Evolutionary conservation across 805 yeast species (phyloP).

Genomic region (Saccharomycopsis malanga): DNA sequence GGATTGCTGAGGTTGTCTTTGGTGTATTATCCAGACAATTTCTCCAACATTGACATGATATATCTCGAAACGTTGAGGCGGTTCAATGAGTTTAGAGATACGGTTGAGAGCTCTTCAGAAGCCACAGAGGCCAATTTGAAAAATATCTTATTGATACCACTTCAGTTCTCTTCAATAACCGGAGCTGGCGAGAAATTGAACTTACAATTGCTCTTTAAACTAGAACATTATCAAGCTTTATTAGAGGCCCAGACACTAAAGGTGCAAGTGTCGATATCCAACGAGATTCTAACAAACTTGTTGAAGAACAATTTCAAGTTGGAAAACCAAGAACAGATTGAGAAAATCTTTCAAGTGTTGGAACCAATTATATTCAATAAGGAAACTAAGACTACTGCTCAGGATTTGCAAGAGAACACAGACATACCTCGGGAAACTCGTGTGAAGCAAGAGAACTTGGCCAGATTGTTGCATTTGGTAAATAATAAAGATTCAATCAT

Average conservation of each 20-base stretch:
- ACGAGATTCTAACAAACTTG: slow-evolving; percentile 53
- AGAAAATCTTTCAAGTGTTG: slow-evolving; percentile 53
- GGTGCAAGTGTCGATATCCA: slow-evolving; percentile 51
- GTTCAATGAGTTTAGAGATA: slow-evolving; percentile 32
- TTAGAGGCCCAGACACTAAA: slow-evolving; percentile 43
- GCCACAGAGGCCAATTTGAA: slow-evolving; percentile 36
- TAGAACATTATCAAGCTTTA: slow-evolving; percentile 47
- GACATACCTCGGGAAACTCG: slow-evolving; percentile 27
- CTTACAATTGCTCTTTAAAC: slow-evolving; percentile 31
- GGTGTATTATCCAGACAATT: slow-evolving; percentile 56
- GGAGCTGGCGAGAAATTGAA: slow-evolving; percentile 24
- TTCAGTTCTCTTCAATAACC: slow-evolving; percentile 32
- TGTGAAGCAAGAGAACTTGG: slow-evolving; percentile 51
- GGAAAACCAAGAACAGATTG: slow-evolving; percentile 42
- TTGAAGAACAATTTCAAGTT: slow-evolving; percentile 35
- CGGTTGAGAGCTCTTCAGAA: slow-evolving; percentile 23
- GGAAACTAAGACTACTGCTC: slow-evolving; percentile 21
- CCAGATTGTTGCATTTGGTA: slow-evolving; percentile 63
- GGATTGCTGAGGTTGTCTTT: slow-evolving; percentile 60
- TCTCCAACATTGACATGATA: slow-evolving; percentile 52
- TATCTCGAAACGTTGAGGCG: slow-evolving; percentile 45
- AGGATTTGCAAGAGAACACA: slow-evolving; percentile 20
- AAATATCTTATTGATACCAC: slow-evolving; percentile 42
- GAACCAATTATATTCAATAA: slow-evolving; percentile 42
- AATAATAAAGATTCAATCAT: slow-evolving; percentile 40